Conservation (phyloP, 257 asterid genomes). For the Capsicum rhomboideum region DNA sequence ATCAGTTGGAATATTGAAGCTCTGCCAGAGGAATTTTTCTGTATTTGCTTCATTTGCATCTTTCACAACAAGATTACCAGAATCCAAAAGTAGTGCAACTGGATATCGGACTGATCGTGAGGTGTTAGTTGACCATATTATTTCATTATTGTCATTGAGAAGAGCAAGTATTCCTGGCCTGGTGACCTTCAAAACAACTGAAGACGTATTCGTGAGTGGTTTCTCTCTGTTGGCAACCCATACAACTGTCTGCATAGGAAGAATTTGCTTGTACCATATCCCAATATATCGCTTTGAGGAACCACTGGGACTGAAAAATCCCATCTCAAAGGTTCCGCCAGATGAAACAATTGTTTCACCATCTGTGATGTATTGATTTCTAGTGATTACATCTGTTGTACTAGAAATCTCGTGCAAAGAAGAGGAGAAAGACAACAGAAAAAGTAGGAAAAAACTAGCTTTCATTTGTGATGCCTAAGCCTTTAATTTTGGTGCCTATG, state of each 20-base stretch:
- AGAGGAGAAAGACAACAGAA: not conserved
- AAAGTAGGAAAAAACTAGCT: not conserved
- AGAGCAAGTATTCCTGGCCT: slow-evolving; percentile 5
- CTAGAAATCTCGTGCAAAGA: not conserved
- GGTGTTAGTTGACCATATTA: slow-evolving; percentile 15
- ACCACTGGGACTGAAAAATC: slow-evolving; percentile 10
- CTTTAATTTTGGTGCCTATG: not conserved
- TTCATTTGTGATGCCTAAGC: not conserved
- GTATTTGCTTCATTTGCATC: slow-evolving; percentile 15
- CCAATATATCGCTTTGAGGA: slow-evolving; percentile 9
- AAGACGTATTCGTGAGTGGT: not conserved
- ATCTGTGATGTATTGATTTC: not conserved
- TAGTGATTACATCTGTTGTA: not conserved
- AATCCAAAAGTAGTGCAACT: slow-evolving; percentile 16
- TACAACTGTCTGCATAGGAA: not conserved
- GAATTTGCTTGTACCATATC: slow-evolving; percentile 5
- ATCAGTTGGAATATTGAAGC: slow-evolving; percentile 22
- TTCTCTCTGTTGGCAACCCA: slow-evolving; percentile 2
- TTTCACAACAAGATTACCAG: slow-evolving; percentile 32
- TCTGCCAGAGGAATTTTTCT: slow-evolving; percentile 19
- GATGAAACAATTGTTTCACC: slow-evolving; percentile 13
- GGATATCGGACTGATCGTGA: slow-evolving; percentile 6
- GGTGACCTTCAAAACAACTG: not conserved
- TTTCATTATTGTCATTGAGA: not conserved
- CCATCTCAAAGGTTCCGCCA: slow-evolving; percentile 12